phyloP scores from a whole-genome alignment of 805 yeast species.

The Priceomyces medius region DNA sequence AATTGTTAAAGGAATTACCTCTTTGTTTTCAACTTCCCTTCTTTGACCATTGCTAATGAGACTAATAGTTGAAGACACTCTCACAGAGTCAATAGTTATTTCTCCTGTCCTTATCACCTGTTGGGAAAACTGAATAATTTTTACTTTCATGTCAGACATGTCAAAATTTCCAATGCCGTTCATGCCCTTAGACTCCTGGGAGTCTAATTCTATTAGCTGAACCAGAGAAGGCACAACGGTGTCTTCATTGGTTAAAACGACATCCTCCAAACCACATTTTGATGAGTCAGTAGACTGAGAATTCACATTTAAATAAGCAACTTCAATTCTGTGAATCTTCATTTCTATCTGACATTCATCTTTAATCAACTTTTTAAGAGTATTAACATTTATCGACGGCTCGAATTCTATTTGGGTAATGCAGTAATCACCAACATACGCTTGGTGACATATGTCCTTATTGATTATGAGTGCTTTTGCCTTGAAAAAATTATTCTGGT shows the following conservation, averaged over 20 bases:
- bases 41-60: background rate
- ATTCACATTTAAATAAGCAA: conserved; percentile 8
- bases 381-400: conserved; percentile 9
- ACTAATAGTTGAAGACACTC: conserved; percentile 11
- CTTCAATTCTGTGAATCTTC: conserved; percentile 10
- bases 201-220: background rate
- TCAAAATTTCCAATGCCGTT: conserved; percentile 1
- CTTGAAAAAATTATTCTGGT: conserved; percentile 12
- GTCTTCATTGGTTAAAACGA: conserved; percentile 1
- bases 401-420: conserved; percentile 19
- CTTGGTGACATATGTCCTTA: conserved; percentile 10
- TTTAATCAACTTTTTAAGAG: conserved; percentile 9
- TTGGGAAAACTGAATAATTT: conserved; percentile 22
- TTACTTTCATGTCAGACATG: conserved; percentile 3
- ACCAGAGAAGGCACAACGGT: background rate
- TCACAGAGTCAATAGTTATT: conserved; percentile 18
- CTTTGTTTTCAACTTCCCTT: background rate
- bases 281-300: background rate
- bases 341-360: conserved; percentile 5
- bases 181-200: background rate
- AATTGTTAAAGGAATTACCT: background rate
- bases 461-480: conserved; percentile 17
- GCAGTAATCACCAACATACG: conserved; percentile 17
- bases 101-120: conserved; percentile 22
- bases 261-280: conserved; percentile 1